phyloP scores from a whole-genome alignment of 495 filamentous ascomycete genomes.

The Penicillium cinerascens region DNA sequence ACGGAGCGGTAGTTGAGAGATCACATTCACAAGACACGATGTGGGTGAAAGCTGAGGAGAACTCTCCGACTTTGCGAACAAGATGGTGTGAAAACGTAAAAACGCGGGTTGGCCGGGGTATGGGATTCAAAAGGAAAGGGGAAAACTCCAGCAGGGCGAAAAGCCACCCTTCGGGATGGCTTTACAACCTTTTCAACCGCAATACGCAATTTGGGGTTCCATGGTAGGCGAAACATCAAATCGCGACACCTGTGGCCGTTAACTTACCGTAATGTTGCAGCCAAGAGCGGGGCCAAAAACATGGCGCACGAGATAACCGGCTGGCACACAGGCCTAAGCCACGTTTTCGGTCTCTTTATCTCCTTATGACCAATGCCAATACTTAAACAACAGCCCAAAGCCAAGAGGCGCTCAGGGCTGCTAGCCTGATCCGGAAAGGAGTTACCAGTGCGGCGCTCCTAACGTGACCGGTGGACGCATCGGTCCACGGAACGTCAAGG shows the following conservation, averaged over 20 bases:
- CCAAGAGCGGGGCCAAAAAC: too few relatives aligned
- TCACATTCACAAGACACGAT: not conserved
- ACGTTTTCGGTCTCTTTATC: too few relatives aligned
- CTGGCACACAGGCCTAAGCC: too few relatives aligned
- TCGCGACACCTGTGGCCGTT: not conserved
- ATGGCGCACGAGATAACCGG: too few relatives aligned
- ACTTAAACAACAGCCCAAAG: too few relatives aligned
- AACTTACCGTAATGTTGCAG: not conserved
- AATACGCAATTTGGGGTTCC: slow-evolving; percentile 1
- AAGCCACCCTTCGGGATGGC: too few relatives aligned
- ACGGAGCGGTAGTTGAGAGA: not conserved
- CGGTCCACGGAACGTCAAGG: too few relatives aligned
- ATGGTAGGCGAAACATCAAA: not conserved
- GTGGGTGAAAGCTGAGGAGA: not conserved
- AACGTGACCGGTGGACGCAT: too few relatives aligned
- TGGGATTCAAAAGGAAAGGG: not conserved
- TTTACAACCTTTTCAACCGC: slow-evolving; percentile 1
- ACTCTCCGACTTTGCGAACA: not conserved
- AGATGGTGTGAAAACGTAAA: not conserved
- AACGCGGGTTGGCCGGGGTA: slow-evolving; percentile 1
- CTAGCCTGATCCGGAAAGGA: too few relatives aligned
- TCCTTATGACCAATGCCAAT: too few relatives aligned
- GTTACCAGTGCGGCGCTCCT: too few relatives aligned
- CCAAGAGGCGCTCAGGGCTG: too few relatives aligned
- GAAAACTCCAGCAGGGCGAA: not conserved